These are phyloP conservation scores for Eremothecium coryli DNA, from an alignment of 1,139 yeast genomes.

Conservation along the genomic window DNA sequence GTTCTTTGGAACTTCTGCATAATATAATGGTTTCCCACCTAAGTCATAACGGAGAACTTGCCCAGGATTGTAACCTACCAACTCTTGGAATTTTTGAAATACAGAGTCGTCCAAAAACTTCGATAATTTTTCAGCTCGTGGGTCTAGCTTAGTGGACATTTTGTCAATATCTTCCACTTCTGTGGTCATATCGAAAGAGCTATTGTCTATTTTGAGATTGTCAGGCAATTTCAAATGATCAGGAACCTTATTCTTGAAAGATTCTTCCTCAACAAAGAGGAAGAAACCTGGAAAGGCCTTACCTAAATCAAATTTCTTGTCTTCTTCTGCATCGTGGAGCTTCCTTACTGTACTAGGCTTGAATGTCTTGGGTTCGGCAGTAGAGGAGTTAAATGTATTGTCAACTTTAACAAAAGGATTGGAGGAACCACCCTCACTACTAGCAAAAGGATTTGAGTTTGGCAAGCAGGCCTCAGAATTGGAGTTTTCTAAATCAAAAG, in stretches of 20 bases:
- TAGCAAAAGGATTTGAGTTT: conserved; percentile 28
- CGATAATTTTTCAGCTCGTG: conserved; percentile 34
- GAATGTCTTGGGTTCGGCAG: conserved; percentile 8
- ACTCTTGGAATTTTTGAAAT: conserved; percentile 68
- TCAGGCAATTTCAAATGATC: conserved; percentile 39
- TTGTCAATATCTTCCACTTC: conserved; percentile 31
- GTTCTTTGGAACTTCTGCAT: conserved; percentile 43
- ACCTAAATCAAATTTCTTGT: conserved; percentile 20
- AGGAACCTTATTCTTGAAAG: conserved; percentile 39
- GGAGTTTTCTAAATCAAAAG: conserved; percentile 32
- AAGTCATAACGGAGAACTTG: conserved; percentile 80
- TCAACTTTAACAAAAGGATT: conserved; percentile 30
- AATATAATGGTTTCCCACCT: conserved; percentile 65
- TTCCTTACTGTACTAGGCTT: conserved; percentile 19
- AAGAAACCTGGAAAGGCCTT: conserved; percentile 50
- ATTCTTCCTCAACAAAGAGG: conserved; percentile 61
- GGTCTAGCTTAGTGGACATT: conserved; percentile 28
- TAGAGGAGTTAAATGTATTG: conserved; percentile 15
- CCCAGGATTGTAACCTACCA: conserved; percentile 69
- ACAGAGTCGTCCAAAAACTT: conserved; percentile 60
- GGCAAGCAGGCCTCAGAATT: conserved; percentile 32
- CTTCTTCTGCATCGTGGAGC: conserved; percentile 20
- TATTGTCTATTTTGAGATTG: conserved; percentile 30
- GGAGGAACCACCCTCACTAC: conserved; percentile 6
- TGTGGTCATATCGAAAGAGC: conserved; percentile 27